Evolutionary conservation across 2,329 filamentous ascomycete species (phyloP), one percentile per base, ranked within the genome.

Genomic region (Colletotrichum neosansevieriae): DNA sequence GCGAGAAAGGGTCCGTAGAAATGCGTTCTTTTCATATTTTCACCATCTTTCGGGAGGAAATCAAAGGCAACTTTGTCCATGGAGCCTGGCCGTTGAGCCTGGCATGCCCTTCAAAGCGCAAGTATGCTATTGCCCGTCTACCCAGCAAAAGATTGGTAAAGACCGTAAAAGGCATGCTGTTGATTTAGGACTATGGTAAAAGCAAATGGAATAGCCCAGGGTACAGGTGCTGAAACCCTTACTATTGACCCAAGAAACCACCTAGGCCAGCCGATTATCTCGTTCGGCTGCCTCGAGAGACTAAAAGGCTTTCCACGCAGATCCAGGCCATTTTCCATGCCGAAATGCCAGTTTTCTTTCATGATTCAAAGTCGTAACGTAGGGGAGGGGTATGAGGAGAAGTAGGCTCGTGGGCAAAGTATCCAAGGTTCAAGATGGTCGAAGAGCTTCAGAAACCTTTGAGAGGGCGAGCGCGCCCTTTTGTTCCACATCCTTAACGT

Each of bases 401-500:
- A 45, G 38, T 61, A 50, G 50, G 34, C 61, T 67, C 56, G 63
- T 67, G 29, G 67, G 57, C 67, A 65, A 59, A 65, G 61, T 32
- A 45, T 65, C 34, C 61, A 58, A 54, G 54, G 47, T 58, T 61
- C 47, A 59, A 53, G 61, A 21, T 53, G 38, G n/a, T 53, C 17
- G 61, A 29, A 56, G 60, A 65, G 47, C 38, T 38, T 40, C 36
- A 34, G 15, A 34, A 40, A n/a, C 47, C 58, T 45, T 17, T 19
- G 21, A 34, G 53, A 54, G 47, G 32, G 38, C 29, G 42, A 49
- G 47, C 11, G 19, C 38, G 63, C 69, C 68, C 70, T 65, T 58
- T 59, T 68, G 40, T 40, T 65, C 65, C 64, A 56, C 34, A 21
- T 54, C 49, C 71, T 59, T 62, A 62, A 70, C 70, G 70, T 66